Percentiles rank a stretch among this genome's conserved stretches.
Conservation (phyloP, 2,329 filamentous ascomycete species). For the Xylaria sp. region DNA sequence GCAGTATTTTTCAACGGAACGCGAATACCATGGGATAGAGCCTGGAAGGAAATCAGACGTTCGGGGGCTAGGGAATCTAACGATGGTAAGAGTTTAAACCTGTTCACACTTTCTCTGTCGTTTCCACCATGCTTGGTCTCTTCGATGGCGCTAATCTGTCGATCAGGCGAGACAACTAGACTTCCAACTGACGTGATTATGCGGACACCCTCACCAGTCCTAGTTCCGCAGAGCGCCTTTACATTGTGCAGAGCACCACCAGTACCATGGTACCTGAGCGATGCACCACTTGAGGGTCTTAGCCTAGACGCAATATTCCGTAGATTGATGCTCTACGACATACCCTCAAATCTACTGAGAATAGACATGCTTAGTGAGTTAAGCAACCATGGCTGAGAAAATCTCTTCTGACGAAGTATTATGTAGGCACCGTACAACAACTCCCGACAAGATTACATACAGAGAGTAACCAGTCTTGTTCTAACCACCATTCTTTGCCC, state of each 20-base stretch:
- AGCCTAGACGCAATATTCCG: background rate
- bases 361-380: slow-evolving; percentile 12
- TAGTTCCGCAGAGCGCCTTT: background rate
- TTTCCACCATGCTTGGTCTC: background rate
- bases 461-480: background rate
- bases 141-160: background rate
- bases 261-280: slow-evolving; percentile 17
- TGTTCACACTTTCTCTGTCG: background rate
- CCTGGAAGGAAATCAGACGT: slow-evolving; percentile 24
- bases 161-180: background rate
- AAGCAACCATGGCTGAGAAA: too few species aligned
- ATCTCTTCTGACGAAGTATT: background rate
- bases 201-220: slow-evolving; percentile 15
- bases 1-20: slow-evolving; percentile 6
- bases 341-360: slow-evolving; percentile 18
- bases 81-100: background rate
- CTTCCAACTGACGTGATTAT: slow-evolving; percentile 20
- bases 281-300: background rate
- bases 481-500: background rate
- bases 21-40: slow-evolving; percentile 13
- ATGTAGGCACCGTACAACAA: background rate
- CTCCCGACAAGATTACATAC: too few species aligned
- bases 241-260: background rate
- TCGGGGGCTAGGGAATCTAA: slow-evolving; percentile 13
- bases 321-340: slow-evolving; percentile 14